phyloP scores from a whole-genome alignment of 1,284 basidiomycete genomes.

The Rhodotorula sp. region DNA sequence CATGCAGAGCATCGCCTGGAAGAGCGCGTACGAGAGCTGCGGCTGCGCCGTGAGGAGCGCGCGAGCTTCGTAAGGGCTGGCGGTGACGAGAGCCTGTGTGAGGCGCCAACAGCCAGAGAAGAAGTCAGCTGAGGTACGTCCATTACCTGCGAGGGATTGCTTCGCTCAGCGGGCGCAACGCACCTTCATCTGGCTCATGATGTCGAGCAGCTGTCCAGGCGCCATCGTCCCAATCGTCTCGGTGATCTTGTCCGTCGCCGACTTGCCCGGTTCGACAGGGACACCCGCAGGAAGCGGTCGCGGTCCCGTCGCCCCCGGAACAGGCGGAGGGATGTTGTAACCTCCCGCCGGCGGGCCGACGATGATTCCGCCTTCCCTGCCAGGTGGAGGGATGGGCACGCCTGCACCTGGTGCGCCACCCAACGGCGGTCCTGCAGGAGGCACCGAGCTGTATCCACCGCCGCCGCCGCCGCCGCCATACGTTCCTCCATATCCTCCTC shows the following conservation, averaged over 20 bases:
- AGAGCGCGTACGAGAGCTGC: constrained; percentile 92
- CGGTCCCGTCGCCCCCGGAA: constrained; percentile 15
- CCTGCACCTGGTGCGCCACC: not conserved
- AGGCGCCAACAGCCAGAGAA: not conserved
- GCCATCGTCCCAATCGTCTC: constrained; percentile 80
- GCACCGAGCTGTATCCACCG: constrained; percentile 32
- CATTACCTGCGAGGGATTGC: too few relatives aligned
- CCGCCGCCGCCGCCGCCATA: constrained; percentile 55
- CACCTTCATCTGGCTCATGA: constrained; percentile 97
- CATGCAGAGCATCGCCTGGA: constrained; percentile 91
- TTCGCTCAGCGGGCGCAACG: not conserved
- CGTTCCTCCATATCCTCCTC: constrained; percentile 52
- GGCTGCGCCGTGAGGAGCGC: constrained; percentile 77
- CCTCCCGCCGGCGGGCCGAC: constrained; percentile 1
- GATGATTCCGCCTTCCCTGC: not conserved
- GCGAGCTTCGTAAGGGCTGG: constrained; percentile 84
- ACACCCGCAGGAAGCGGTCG: constrained; percentile 68
- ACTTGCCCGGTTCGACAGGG: constrained; percentile 69
- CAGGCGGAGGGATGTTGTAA: constrained; percentile 22
- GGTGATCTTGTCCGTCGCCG: constrained; percentile 79
- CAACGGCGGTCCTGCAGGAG: not conserved
- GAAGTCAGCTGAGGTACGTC: too few relatives aligned
- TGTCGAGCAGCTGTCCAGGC: constrained; percentile 83
- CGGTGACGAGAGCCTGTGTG: constrained; percentile 76
- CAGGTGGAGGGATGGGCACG: not conserved